A percentile compares a stretch with the other conserved stretches of the same genome.
These are phyloP conservation scores for Aureobasidium sp. DNA, from an alignment of 2,329 filamentous ascomycete species.

Conservation along the genomic window DNA sequence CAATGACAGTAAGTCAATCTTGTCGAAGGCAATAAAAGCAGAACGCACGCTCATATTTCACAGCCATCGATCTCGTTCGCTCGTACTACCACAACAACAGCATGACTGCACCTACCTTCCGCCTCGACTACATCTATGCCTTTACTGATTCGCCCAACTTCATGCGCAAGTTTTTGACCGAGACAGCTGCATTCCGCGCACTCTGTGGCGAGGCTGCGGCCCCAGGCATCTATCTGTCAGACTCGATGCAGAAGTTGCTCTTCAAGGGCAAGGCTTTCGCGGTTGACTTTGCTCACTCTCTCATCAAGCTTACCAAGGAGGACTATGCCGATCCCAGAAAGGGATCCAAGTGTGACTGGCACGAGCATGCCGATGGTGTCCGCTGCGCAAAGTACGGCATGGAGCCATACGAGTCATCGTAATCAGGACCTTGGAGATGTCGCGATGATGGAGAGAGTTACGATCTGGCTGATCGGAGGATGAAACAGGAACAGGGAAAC, in stretches of 20 bases:
- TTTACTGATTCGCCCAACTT: conserved; percentile 23
- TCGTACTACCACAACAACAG: conserved; percentile 27
- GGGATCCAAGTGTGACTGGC: conserved; percentile 26
- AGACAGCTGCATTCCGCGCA: conserved; percentile 28
- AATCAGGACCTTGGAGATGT: not conserved
- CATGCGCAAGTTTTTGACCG: conserved; percentile 30
- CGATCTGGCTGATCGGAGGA: too few species aligned
- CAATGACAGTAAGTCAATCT: conserved; percentile 24
- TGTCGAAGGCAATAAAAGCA: not conserved
- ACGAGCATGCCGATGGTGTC: conserved; percentile 25
- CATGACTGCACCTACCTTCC: conserved; percentile 32
- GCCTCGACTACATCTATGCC: conserved; percentile 32
- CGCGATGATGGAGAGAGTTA: too few species aligned
- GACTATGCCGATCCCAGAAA: conserved; percentile 26
- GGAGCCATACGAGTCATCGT: conserved; percentile 18
- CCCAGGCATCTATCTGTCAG: conserved; percentile 21
- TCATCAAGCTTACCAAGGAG: conserved; percentile 24
- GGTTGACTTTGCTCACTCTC: conserved; percentile 26
- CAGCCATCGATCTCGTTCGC: conserved; percentile 29
- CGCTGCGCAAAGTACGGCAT: conserved; percentile 9
- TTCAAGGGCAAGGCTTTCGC: conserved; percentile 24
- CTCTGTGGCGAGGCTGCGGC: conserved; percentile 22
- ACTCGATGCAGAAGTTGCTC: conserved; percentile 25
- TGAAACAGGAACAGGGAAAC: not conserved
- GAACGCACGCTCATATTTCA: conserved; percentile 5